Conservation (phyloP, 2,329 filamentous ascomycete species). For the Trichoderma asperellum region DNA sequence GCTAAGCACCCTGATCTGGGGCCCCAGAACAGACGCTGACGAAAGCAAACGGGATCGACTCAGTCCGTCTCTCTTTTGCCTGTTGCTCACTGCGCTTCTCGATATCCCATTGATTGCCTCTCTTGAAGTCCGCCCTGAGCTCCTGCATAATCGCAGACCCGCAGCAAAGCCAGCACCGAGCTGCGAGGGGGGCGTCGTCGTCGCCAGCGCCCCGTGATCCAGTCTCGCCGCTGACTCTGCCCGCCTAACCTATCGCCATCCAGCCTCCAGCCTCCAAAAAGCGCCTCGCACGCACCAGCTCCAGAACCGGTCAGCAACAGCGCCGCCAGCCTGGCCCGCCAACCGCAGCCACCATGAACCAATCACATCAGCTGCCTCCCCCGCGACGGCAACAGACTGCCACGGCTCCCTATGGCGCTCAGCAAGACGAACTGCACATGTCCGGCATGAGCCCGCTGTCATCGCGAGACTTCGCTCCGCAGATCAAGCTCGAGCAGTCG, state of each 20-base stretch:
- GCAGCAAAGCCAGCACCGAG: slow-evolving; percentile 20
- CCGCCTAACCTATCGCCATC: slow-evolving; percentile 26
- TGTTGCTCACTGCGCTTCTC: neutral
- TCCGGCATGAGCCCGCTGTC: slow-evolving; percentile 52
- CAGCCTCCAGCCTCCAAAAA: slow-evolving; percentile 11
- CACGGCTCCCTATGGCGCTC: slow-evolving; percentile 37
- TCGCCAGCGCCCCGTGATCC: slow-evolving; percentile 29
- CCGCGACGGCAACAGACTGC: slow-evolving; percentile 37
- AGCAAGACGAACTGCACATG: slow-evolving; percentile 61
- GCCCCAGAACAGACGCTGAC: slow-evolving; percentile 10
- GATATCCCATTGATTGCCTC: neutral
- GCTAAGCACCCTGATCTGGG: slow-evolving; percentile 8
- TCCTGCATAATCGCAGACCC: neutral
- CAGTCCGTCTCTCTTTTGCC: neutral
- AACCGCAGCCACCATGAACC: slow-evolving; percentile 42
- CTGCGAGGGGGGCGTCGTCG: slow-evolving; percentile 19
- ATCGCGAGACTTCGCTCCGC: slow-evolving; percentile 55
- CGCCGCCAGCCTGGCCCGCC: slow-evolving; percentile 11
- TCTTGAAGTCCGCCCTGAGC: neutral
- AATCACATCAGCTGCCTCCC: slow-evolving; percentile 46
- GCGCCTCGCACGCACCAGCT: slow-evolving; percentile 7
- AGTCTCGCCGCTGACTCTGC: slow-evolving; percentile 24
- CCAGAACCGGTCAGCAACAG: neutral
- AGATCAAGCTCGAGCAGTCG: slow-evolving; percentile 56
- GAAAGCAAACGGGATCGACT: slow-evolving; percentile 11